Evolutionary conservation across 2,329 filamentous ascomycete genomes (phyloP).

Genomic region (Lecanosticta acicola): DNA sequence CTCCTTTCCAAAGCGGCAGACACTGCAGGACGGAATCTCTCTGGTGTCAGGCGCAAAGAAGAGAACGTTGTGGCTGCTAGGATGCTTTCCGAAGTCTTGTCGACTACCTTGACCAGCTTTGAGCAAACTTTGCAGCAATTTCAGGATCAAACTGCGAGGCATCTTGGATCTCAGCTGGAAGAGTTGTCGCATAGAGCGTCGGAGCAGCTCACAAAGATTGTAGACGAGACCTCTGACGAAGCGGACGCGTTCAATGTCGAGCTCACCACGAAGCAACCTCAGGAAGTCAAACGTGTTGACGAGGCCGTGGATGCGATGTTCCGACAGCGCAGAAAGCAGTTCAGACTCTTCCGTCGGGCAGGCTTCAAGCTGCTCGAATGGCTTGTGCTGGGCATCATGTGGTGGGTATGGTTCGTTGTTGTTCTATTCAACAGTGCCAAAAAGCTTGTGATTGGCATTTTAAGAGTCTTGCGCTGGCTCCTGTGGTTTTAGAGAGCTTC

Average conservation of each 20-base stretch:
- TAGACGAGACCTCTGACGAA: slow-evolving; percentile 65
- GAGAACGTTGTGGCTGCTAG: slow-evolving; percentile 51
- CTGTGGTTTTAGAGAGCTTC: slow-evolving; percentile 60
- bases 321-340: slow-evolving; percentile 64
- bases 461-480: slow-evolving; percentile 67
- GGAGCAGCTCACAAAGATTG: slow-evolving; percentile 51
- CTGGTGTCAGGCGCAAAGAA: slow-evolving; percentile 46
- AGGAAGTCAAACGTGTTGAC: slow-evolving; percentile 73
- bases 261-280: slow-evolving; percentile 67
- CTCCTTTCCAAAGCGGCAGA: slow-evolving; percentile 36
- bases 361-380: slow-evolving; percentile 84
- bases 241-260: slow-evolving; percentile 74
- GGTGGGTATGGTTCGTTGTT: slow-evolving; percentile 89
- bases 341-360: slow-evolving; percentile 68
- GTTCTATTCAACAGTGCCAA: slow-evolving; percentile 64
- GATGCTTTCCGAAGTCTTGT: slow-evolving; percentile 45
- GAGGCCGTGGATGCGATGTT: slow-evolving; percentile 67
- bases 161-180: slow-evolving; percentile 41
- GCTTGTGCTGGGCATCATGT: slow-evolving; percentile 81
- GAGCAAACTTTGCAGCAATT: slow-evolving; percentile 49
- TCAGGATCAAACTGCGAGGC: slow-evolving; percentile 40
- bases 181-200: slow-evolving; percentile 44
- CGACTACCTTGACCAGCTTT: slow-evolving; percentile 37
- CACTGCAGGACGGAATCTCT: slow-evolving; percentile 36
- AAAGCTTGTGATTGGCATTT: slow-evolving; percentile 56